Evolutionary conservation across 208 protist species (phyloP).

Genomic region (Leishmania major): DNA sequence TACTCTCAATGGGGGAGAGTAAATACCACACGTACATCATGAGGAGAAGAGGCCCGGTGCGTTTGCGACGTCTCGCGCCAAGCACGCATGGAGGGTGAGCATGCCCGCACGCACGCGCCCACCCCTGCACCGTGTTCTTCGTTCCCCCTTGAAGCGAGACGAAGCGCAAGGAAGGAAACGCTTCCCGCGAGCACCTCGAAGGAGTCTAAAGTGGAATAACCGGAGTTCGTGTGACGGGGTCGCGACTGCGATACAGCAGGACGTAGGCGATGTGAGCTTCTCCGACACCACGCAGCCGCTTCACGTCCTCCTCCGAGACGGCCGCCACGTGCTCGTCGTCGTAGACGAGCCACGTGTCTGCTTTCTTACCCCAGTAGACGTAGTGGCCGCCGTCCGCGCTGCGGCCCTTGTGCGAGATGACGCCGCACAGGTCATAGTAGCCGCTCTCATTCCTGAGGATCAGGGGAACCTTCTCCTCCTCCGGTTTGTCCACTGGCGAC

Average conservation of each 20-base stretch:
- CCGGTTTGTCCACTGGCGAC: slow-evolving; percentile 13
- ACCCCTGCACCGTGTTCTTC: neutral
- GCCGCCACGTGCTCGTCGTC: slow-evolving; percentile 74
- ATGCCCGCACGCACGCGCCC: neutral
- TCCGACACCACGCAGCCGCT: slow-evolving; percentile 70
- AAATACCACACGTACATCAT: neutral
- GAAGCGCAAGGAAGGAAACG: neutral
- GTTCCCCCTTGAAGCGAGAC: neutral
- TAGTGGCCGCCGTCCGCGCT: slow-evolving; percentile 92
- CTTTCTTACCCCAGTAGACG: slow-evolving; percentile 90
- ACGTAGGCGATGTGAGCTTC: slow-evolving; percentile 89
- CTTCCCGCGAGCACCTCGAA: neutral
- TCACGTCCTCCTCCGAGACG: slow-evolving; percentile 78
- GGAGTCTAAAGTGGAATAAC: slow-evolving; percentile 49
- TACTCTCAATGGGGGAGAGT: neutral
- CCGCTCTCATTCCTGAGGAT: slow-evolving; percentile 57
- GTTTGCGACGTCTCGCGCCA: neutral
- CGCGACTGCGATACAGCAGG: slow-evolving; percentile 73
- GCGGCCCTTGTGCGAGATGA: slow-evolving; percentile 93
- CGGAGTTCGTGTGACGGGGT: slow-evolving; percentile 51
- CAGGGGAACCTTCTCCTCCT: slow-evolving; percentile 27
- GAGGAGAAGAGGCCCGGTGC: neutral
- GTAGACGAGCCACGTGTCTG: slow-evolving; percentile 67
- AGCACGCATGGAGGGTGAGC: neutral
- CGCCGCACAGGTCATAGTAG: slow-evolving; percentile 90